Percentiles rank a stretch among this genome's conserved stretches.
phyloP scores from a whole-genome alignment of 257 asterid genomes.

The Coffea canephora region DNA sequence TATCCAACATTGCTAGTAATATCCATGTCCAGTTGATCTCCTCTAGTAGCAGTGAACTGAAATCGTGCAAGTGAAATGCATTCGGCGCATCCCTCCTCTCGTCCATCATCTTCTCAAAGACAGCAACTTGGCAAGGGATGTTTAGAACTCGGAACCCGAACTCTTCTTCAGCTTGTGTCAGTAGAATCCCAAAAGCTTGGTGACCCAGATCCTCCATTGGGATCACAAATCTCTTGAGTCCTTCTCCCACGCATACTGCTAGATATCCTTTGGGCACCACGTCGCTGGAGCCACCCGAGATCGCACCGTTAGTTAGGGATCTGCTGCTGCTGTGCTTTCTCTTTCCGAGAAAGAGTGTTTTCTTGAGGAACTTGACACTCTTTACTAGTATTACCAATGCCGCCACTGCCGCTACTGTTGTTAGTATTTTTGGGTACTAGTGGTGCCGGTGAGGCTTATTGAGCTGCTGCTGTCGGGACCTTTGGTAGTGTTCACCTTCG shows the following conservation, averaged over 20 bases:
- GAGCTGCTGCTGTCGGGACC: slow-evolving; percentile 4
- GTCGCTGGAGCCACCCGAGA: slow-evolving; percentile 11
- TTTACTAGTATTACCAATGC: slow-evolving; percentile 28
- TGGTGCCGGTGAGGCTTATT: neutral
- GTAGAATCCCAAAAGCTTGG: slow-evolving; percentile 52
- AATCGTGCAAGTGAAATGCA: neutral
- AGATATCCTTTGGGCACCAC: slow-evolving; percentile 70
- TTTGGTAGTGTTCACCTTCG: neutral
- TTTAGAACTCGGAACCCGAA: slow-evolving; percentile 78
- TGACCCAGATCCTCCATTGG: slow-evolving; percentile 63
- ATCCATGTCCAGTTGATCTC: neutral
- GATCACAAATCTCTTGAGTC: slow-evolving; percentile 64
- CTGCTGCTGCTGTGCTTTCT: neutral
- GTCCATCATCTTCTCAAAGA: slow-evolving; percentile 55
- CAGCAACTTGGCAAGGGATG: slow-evolving; percentile 59
- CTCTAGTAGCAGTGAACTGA: neutral
- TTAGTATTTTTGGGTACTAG: neutral
- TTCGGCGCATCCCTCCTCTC: slow-evolving; percentile 20
- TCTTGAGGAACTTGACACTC: slow-evolving; percentile 74
- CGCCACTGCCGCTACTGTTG: neutral
- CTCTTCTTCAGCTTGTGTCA: slow-evolving; percentile 81
- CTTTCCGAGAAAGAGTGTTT: slow-evolving; percentile 71
- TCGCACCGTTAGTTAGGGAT: neutral
- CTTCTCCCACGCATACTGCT: slow-evolving; percentile 66
- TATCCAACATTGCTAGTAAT: neutral